Conservation (phyloP, 139 green algal species). For the Spirogloea muscicola region DNA sequence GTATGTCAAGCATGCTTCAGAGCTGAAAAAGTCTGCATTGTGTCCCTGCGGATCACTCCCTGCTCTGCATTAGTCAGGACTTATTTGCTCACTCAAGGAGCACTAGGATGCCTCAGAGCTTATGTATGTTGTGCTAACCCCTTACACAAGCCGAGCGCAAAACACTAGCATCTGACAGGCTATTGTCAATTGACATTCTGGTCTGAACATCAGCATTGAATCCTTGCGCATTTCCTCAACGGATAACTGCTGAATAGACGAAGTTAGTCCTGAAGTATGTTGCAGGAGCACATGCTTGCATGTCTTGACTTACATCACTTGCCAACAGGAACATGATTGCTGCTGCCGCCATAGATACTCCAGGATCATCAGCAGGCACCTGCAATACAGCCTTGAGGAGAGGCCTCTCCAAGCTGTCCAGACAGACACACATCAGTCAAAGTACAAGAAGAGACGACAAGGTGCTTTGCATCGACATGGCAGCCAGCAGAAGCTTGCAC, state of each 20-base stretch:
- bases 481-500: not conserved
- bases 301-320: slow-evolving; percentile 30
- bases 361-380: slow-evolving; percentile 19
- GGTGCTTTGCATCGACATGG: not conserved
- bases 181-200: not conserved
- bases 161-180: not conserved
- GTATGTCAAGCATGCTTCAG: too few species aligned
- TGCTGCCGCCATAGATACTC: slow-evolving; percentile 4
- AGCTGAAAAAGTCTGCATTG: too few species aligned
- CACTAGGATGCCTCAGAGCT: too few species aligned
- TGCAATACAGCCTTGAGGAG: slow-evolving; percentile 9
- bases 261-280: too few species aligned
- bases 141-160: too few species aligned
- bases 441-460: not conserved
- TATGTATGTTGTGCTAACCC: too few species aligned
- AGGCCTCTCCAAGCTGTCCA: slow-evolving; percentile 12
- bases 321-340: slow-evolving; percentile 21
- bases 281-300: too few species aligned
- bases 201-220: not conserved
- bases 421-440: slow-evolving; percentile 6
- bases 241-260: not conserved
- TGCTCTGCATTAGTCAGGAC: too few species aligned
- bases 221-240: not conserved
- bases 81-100: too few species aligned
- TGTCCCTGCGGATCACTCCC: too few species aligned